These are phyloP conservation scores for Orbilia oligospora DNA, from an alignment of 2,329 filamentous ascomycete genomes.

Conservation along the genomic window DNA sequence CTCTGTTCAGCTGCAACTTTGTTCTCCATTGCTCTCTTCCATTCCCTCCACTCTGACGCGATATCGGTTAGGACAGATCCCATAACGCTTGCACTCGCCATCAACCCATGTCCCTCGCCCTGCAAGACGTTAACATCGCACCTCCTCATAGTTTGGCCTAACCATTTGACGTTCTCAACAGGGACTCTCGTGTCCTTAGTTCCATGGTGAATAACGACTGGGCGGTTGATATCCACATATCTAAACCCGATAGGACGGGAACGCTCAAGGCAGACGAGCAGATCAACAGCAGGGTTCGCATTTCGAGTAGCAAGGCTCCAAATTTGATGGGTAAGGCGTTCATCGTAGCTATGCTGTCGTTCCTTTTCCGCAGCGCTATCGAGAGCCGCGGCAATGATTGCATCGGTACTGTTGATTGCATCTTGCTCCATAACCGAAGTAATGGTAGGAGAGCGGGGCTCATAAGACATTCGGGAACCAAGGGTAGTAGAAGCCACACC, in stretches of 20 bases:
- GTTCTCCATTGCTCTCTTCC: slow-evolving; percentile 73
- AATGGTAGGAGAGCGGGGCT: slow-evolving; percentile 62
- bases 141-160: slow-evolving; percentile 91
- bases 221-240: slow-evolving; percentile 93
- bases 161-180: slow-evolving; percentile 93
- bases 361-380: slow-evolving; percentile 78
- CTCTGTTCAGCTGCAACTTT: slow-evolving; percentile 50
- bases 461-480: slow-evolving; percentile 55
- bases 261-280: slow-evolving; percentile 92
- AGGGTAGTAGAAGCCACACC: slow-evolving; percentile 44
- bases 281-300: slow-evolving; percentile 92
- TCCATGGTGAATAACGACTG: slow-evolving; percentile 94
- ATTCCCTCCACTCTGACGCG: slow-evolving; percentile 91
- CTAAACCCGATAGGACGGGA: slow-evolving; percentile 93
- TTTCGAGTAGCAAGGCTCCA: slow-evolving; percentile 93
- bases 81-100: slow-evolving; percentile 96
- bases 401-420: slow-evolving; percentile 62
- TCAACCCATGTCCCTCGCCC: slow-evolving; percentile 92
- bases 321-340: slow-evolving; percentile 88
- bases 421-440: slow-evolving; percentile 63
- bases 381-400: slow-evolving; percentile 72
- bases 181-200: slow-evolving; percentile 91
- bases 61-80: slow-evolving; percentile 94
- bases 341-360: slow-evolving; percentile 82
- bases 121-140: slow-evolving; percentile 93